A percentile compares a stretch with the other conserved stretches of the same genome.
Evolutionary conservation across 1,284 basidiomycete genomes (phyloP).

Genomic region (Pisolithus thermaeus): DNA sequence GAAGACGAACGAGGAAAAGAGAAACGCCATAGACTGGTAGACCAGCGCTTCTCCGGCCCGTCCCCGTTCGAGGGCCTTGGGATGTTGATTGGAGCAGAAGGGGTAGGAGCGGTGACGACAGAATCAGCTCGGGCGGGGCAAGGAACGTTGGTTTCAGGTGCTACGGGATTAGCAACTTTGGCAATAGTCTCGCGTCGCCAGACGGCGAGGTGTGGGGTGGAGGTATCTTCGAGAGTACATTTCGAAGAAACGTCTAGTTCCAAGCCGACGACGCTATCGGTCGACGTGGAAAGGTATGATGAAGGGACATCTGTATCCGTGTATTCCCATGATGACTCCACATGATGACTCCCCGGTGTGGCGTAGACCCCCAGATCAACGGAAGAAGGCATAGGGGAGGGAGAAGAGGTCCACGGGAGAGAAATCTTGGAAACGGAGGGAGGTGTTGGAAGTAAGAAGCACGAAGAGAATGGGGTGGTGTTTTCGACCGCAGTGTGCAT

Average conservation of each 20-base stretch:
- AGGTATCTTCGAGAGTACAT: slow-evolving; percentile 27
- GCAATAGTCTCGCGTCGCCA: slow-evolving; percentile 26
- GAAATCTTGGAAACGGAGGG: slow-evolving; percentile 37
- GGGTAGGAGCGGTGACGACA: slow-evolving; percentile 21
- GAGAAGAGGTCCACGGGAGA: slow-evolving; percentile 27
- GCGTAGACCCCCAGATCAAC: slow-evolving; percentile 35
- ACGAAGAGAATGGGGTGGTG: slow-evolving; percentile 44
- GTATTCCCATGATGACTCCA: slow-evolving; percentile 29
- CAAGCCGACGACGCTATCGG: slow-evolving; percentile 28
- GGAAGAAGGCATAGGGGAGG: slow-evolving; percentile 36
- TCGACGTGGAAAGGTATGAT: slow-evolving; percentile 28
- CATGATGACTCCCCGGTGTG: slow-evolving; percentile 29
- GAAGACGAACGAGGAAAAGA: slow-evolving; percentile 36
- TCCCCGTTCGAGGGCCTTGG: slow-evolving; percentile 29
- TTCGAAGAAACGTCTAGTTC: slow-evolving; percentile 29
- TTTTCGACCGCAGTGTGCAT: slow-evolving; percentile 73
- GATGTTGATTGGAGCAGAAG: slow-evolving; percentile 30
- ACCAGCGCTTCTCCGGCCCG: slow-evolving; percentile 28
- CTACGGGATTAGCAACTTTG: slow-evolving; percentile 22
- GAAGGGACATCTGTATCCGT: slow-evolving; percentile 26
- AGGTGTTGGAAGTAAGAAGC: slow-evolving; percentile 45
- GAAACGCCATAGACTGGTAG: slow-evolving; percentile 38
- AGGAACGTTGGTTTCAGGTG: slow-evolving; percentile 11
- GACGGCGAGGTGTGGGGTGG: slow-evolving; percentile 26
- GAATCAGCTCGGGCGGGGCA: slow-evolving; percentile 8